Evolutionary conservation across 169 alveolate genomes (phyloP).

Genomic region (Eimeria tenella): DNA sequence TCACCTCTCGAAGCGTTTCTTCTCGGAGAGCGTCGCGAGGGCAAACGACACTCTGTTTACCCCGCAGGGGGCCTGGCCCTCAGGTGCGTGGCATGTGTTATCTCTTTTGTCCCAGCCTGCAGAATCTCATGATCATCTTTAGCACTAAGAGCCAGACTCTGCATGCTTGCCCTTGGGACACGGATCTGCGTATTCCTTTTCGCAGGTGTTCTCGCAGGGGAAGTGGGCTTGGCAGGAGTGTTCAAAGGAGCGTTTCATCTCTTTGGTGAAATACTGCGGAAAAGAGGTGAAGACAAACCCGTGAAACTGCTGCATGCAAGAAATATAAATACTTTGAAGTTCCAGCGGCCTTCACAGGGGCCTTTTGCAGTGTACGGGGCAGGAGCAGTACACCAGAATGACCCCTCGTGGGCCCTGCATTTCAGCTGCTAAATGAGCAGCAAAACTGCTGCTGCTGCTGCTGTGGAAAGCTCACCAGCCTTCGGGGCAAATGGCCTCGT

Average conservation of each 20-base stretch:
- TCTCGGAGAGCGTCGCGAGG: neutral
- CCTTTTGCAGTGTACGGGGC: conserved; percentile 7
- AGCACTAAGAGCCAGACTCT: neutral
- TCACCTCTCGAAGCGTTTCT: conserved; percentile 20
- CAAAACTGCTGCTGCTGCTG: neutral
- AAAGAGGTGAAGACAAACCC: neutral
- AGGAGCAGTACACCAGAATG: conserved; percentile 24
- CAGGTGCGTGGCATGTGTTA: neutral
- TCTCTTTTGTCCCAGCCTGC: neutral
- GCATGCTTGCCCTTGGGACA: conserved; percentile 57
- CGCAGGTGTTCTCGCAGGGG: conserved; percentile 73
- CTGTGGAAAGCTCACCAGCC: conserved; percentile 55
- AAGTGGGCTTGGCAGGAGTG: conserved; percentile 36
- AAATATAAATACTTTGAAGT: conserved; percentile 21
- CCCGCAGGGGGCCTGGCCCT: neutral
- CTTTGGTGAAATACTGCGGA: conserved; percentile 61
- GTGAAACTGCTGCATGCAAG: neutral
- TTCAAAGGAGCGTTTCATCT: conserved; percentile 62
- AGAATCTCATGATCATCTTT: neutral
- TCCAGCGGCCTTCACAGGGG: conserved; percentile 60
- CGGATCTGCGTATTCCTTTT: conserved; percentile 36
- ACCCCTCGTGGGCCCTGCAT: conserved; percentile 26
- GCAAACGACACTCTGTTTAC: neutral
- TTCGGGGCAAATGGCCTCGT: conserved; percentile 57
- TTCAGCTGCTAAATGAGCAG: neutral